phyloP scores from a whole-genome alignment of 345 rosid genomes.

The Camelina sativa region DNA sequence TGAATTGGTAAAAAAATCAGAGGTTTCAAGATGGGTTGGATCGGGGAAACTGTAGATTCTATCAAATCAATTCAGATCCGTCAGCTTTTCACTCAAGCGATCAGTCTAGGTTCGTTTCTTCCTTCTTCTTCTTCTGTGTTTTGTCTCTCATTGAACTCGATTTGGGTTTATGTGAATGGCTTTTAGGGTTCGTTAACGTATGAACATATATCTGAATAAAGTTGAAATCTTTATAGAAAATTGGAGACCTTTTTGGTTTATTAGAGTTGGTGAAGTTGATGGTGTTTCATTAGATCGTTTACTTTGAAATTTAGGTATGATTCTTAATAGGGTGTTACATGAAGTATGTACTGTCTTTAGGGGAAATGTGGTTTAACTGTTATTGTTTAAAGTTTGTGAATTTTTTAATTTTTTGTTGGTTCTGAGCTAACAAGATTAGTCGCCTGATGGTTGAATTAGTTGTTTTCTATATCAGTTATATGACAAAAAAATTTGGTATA shows the following conservation, averaged over 20 bases:
- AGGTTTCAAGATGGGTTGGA: constrained; percentile 41
- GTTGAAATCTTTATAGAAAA: neutral
- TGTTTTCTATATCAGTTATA: neutral
- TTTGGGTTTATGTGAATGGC: constrained; percentile 13
- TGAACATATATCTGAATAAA: constrained; percentile 8
- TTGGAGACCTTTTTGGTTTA: constrained; percentile 6
- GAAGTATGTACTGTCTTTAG: neutral
- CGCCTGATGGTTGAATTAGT: neutral
- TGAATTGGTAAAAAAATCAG: neutral
- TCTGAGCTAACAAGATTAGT: constrained; percentile 3
- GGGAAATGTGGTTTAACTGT: neutral
- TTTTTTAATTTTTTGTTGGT: neutral
- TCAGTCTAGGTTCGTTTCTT: constrained; percentile 58
- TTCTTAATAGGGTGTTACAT: neutral
- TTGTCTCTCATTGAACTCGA: constrained; percentile 30
- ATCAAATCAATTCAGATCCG: constrained; percentile 58
- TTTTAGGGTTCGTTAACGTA: neutral
- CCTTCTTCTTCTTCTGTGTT: constrained; percentile 8
- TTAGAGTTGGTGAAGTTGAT: constrained; percentile 26
- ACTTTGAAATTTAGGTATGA: neutral
- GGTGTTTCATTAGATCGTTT: constrained; percentile 14
- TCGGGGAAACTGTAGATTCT: constrained; percentile 50
- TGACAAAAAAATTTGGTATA: neutral
- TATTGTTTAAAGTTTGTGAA: constrained; percentile 5
- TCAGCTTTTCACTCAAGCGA: constrained; percentile 52